A percentile compares a stretch with the other conserved stretches of the same genome.
Evolutionary conservation across 2,329 filamentous ascomycete species (phyloP).

Genomic region (Trichoderma breve): DNA sequence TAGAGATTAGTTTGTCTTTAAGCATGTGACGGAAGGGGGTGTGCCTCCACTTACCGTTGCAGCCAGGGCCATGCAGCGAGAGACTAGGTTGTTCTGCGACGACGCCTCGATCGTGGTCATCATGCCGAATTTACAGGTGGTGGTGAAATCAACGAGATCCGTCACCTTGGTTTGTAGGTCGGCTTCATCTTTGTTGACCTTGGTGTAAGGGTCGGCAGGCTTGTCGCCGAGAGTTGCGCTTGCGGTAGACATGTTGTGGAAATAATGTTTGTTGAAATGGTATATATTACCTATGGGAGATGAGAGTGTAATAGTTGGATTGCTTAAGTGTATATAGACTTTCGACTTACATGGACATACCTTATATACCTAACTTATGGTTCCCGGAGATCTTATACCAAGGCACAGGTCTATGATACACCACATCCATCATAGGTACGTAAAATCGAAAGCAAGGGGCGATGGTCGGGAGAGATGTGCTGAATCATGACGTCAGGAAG

Average conservation of each 20-base stretch:
- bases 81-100: slow-evolving; percentile 63
- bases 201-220: slow-evolving; percentile 74
- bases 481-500: slow-evolving; percentile 11
- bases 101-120: slow-evolving; percentile 73
- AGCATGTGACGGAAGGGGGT: not conserved
- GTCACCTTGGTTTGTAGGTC: slow-evolving; percentile 72
- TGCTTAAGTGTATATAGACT: not conserved
- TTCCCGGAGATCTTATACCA: too few species aligned
- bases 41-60: slow-evolving; percentile 57
- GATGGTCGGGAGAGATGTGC: not conserved
- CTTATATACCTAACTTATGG: too few species aligned
- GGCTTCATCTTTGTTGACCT: slow-evolving; percentile 64
- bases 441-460: not conserved
- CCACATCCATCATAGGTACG: slow-evolving; percentile 17
- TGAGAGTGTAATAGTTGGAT: too few species aligned
- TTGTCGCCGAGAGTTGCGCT: slow-evolving; percentile 62
- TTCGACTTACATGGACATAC: not conserved
- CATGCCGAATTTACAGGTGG: slow-evolving; percentile 78
- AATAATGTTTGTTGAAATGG: not conserved
- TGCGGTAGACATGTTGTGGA: slow-evolving; percentile 39
- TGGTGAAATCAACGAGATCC: slow-evolving; percentile 69
- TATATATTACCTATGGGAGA: not conserved
- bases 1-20: not conserved
- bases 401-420: not conserved
- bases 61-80: slow-evolving; percentile 83